Evolutionary conservation across 2,329 filamentous ascomycete genomes (phyloP), one percentile per base, ranked within the genome.

Genomic region (Xylaria hypoxylon): DNA sequence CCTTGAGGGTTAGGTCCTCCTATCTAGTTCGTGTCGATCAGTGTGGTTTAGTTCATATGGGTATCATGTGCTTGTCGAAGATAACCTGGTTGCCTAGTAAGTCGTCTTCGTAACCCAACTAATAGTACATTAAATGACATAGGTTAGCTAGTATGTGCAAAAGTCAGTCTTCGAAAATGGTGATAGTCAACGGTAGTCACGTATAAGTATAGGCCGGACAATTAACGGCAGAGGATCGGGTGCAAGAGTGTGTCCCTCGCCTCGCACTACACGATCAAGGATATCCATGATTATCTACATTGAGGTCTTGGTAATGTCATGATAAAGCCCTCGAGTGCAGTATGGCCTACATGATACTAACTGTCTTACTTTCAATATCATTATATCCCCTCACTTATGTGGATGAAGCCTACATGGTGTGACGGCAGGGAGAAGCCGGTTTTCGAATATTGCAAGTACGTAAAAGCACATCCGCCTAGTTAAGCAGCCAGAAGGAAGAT

Each of bases 261-360:
- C 44, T 56, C 48, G 22, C 26, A 51, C 31, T 19, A 44, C 13
- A 15, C 11, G 22, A 48, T 33, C 47, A 53, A 24, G 59, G 53
- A 33, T 48, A 66, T 58, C 52, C 58, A 59, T 50, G 59, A 19
- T 19, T 28, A 47, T 31, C 22, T 52, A 40, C 5, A 44, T 50
- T 5, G 31, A 28, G 38, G 50, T 40, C 26, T 38, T 17, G 22
- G 47, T 38, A 24, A 8, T 19, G 13, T 22, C 6, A 19, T 45
- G 45, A 33, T 19, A 28, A 44, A 38, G 28, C n/a, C 17, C 11
- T 50, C 8, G 26, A 24, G 52, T 31, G 35, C 35, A 28, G 61
- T 5, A 28, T 63, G 26, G 53, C 11, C 50, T 26, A 24, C 15
- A 42, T 48, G n/a, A 24, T 13, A 40, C 24, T 10, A 35, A 31